Evolutionary conservation across 495 filamentous ascomycete species (phyloP), one percentile per base, ranked within the genome.

Genomic region (Aspergillus nidulans): DNA sequence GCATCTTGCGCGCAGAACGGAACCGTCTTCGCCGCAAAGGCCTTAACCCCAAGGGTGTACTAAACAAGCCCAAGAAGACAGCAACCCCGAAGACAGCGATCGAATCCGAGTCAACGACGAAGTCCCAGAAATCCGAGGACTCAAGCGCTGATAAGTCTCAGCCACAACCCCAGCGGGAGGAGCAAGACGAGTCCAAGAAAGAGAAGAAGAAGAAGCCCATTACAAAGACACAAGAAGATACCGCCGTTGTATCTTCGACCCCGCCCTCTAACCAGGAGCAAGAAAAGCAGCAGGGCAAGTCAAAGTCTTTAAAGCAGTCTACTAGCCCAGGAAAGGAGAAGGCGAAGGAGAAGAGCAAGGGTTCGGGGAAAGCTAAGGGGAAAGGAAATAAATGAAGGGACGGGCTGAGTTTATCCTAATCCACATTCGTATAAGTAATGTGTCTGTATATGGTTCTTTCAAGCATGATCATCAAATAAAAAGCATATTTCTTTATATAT

Each of bases 1-100:
- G 80, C 48, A 83, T 89, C 55, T 77, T 80, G 54, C 78, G 82
- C 26, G 83, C 80, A 16, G 69, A 81, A 64, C 77, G 77, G 42
- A 81, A 77, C 63, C 69, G 72, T 44, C 60, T 85, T 60, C 80
- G 82, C 52, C 81, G 77, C 69, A 89, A 87, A 70, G 86, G 86
- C 24, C 67, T 84, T 26, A 77, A 86, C 76, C 84, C 84, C 4
- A 86, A 81, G 71, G 81, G 75, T 18, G 79, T 73, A 25, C 49
- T 71, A 53, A 76, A 76, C 60, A 75, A 76, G 51, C 68, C 65
- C 21, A 76, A 72, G 62, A 69, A 61, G n/a, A 57, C 57, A 1
- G 12, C 26, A 21, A 10, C 42, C 5, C 21, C 45, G 4, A 36
- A 30, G 16, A 15, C 25, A 30, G 64, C 60, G 28, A 41, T 49